Conservation (phyloP, 1,139 yeast genomes). For the Kodamaea ohmeri region DNA sequence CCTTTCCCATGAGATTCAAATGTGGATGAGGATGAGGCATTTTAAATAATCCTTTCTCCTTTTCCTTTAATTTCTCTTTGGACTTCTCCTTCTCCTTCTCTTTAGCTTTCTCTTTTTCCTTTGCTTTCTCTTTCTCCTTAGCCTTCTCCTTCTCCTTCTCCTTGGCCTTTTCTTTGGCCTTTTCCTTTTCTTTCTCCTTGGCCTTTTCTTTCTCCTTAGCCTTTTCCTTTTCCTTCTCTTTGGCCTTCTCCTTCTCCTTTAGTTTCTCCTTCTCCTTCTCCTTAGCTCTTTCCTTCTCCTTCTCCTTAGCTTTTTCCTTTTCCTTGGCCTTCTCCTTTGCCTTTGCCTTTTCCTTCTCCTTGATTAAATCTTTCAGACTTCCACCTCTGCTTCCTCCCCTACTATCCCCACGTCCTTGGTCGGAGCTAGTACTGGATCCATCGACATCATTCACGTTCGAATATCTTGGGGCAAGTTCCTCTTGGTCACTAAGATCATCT, state of each 20-base stretch:
- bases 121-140: not conserved
- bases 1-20: slow-evolving; percentile 1
- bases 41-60: slow-evolving; percentile 1
- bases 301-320: too few species aligned
- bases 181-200: not conserved
- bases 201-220: slow-evolving; percentile 1
- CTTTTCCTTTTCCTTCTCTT: not conserved
- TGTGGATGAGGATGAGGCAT: not conserved
- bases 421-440: too few species aligned
- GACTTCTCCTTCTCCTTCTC: not conserved
- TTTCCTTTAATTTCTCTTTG: not conserved
- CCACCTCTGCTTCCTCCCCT: too few species aligned
- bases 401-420: too few species aligned
- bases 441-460: not conserved
- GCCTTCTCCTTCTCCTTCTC: not conserved
- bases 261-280: not conserved
- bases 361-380: too few species aligned
- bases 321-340: not conserved
- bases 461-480: slow-evolving; percentile 5
- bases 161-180: not conserved
- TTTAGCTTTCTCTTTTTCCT: not conserved
- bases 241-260: not conserved
- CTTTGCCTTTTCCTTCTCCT: not conserved
- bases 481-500: slow-evolving; percentile 3
- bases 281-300: not conserved